These are phyloP conservation scores for Calonectria montana DNA, from an alignment of 2,329 filamentous ascomycete species.

Conservation along the genomic window DNA sequence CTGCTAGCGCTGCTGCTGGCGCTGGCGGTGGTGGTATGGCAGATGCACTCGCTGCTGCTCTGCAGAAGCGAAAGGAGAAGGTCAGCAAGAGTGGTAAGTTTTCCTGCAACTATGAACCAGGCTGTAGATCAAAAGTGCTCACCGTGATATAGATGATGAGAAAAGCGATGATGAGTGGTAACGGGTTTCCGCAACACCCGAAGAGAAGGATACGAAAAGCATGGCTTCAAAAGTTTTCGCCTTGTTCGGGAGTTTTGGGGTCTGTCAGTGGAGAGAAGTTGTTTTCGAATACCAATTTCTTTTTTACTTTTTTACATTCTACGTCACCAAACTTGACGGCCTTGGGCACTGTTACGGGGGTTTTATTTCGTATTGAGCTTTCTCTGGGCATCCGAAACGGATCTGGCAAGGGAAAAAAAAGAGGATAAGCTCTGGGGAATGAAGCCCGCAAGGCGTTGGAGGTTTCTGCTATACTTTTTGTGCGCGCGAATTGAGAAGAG, in stretches of 20 bases:
- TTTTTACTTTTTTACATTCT: constrained; percentile 21
- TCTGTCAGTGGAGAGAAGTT: constrained; percentile 8
- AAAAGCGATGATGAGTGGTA: constrained; percentile 81
- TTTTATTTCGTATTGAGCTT: constrained; percentile 14
- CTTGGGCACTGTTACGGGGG: constrained; percentile 10
- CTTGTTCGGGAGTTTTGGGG: constrained; percentile 18
- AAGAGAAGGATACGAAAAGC: constrained; percentile 29
- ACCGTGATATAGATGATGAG: constrained; percentile 73
- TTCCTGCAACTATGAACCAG: neutral
- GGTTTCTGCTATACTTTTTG: constrained; percentile 21
- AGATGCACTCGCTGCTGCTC: constrained; percentile 81
- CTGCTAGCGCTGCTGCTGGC: constrained; percentile 55
- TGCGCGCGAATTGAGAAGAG: constrained; percentile 7
- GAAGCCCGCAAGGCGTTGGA: constrained; percentile 34
- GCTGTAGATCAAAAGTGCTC: constrained; percentile 9
- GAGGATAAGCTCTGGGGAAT: constrained; percentile 30
- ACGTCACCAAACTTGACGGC: constrained; percentile 3
- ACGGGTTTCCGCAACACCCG: constrained; percentile 12
- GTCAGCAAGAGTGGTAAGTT: constrained; percentile 93
- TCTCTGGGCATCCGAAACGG: constrained; percentile 29
- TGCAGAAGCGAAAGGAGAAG: constrained; percentile 90
- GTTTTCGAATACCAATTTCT: constrained; percentile 9
- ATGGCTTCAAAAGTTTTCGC: constrained; percentile 23
- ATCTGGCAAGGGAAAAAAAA: constrained; percentile 26
- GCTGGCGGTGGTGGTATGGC: constrained; percentile 77